Evolutionary conservation across 768 basidiomycete species (phyloP), one percentile per base, ranked within the genome.

Genomic region (Trametes elegans): DNA sequence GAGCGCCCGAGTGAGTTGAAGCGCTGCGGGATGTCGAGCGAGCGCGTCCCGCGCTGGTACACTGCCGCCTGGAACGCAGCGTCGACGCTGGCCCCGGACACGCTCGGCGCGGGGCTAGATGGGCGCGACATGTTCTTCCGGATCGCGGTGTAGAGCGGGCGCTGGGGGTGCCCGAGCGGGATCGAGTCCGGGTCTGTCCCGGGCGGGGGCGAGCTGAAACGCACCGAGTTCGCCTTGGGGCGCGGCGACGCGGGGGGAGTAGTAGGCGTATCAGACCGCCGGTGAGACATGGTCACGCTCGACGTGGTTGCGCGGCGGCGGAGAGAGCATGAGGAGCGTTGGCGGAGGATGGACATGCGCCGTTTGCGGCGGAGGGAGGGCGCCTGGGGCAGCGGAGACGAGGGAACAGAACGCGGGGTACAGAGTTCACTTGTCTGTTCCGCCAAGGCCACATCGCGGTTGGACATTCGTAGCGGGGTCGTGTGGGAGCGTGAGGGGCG

Each of bases 91-190:
- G 35, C 31, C 7, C 21, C n/a, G 42, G 19, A 13, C n/a, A n/a
- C n/a, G 57, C 41, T 39, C 18, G 52, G 49, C 14, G 44, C 42
- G 24, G 47, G 62, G 49, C 46, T 59, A 23, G 35, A 29, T 28
- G 55, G 63, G 19, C 54, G 52, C 21, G 46, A 57, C 62, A 66
- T 64, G 54, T 64, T 62, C 62, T 57, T 61, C 14, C 66, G 61
- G 32, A 68, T 68, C 23, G 66, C 64, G 28, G 60, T 65, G 57
- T 68, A 68, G 2, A 68, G 59, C 11, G 66, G 66, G 2, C 66
- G 60, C n/a, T 57, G 45, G 0, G 64, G 63, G 27, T 60, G 60
- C 5, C 62, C 62, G 9, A 64, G 62, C 14, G 62, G 63, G 11
- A 63, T 46, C 16, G 29, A 8, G 19, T 58, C 46, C 32, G 46